A percentile compares a stretch with the other conserved stretches of the same genome.
phyloP scores from a whole-genome alignment of 1,284 basidiomycete species.

The Schizophyllum commune region DNA sequence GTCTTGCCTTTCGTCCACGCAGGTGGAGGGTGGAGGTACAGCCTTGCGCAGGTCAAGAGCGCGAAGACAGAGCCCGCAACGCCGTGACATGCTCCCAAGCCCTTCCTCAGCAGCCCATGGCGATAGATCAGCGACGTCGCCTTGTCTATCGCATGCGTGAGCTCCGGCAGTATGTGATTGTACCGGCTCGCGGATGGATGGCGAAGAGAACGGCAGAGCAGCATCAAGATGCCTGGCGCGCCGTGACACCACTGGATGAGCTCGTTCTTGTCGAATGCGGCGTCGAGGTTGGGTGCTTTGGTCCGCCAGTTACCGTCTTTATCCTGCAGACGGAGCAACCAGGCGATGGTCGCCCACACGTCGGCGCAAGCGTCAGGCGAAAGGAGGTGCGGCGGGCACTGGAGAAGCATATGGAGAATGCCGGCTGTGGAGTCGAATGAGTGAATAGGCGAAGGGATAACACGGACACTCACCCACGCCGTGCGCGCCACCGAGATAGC shows the following conservation, averaged over 20 bases:
- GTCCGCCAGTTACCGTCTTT: slow-evolving; percentile 43
- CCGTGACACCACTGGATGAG: slow-evolving; percentile 57
- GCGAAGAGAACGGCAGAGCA: slow-evolving; percentile 34
- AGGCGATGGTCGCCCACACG: slow-evolving; percentile 36
- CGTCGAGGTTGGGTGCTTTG: slow-evolving; percentile 25
- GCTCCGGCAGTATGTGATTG: slow-evolving; percentile 14
- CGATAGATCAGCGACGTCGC: slow-evolving; percentile 38
- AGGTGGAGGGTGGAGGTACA: slow-evolving; percentile 18
- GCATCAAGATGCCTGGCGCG: slow-evolving; percentile 39
- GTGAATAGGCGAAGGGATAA: neutral
- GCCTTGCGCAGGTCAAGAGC: slow-evolving; percentile 36
- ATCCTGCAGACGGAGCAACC: slow-evolving; percentile 39
- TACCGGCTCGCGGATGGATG: slow-evolving; percentile 12
- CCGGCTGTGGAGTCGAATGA: slow-evolving; percentile 28
- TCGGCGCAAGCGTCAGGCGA: slow-evolving; percentile 26
- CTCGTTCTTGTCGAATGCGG: slow-evolving; percentile 21
- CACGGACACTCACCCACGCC: slow-evolving; percentile 35
- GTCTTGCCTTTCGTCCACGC: neutral
- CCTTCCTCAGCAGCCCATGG: slow-evolving; percentile 44
- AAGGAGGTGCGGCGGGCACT: slow-evolving; percentile 30
- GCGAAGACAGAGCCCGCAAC: slow-evolving; percentile 44
- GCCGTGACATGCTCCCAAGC: slow-evolving; percentile 51
- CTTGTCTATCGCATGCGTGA: slow-evolving; percentile 25
- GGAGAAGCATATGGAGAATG: slow-evolving; percentile 42
- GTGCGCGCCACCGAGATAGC: slow-evolving; percentile 49